Percentiles rank a stretch among this genome's conserved stretches.
Evolutionary conservation across 2,329 filamentous ascomycete species (phyloP).

Genomic region (Scytalidium sp.): DNA sequence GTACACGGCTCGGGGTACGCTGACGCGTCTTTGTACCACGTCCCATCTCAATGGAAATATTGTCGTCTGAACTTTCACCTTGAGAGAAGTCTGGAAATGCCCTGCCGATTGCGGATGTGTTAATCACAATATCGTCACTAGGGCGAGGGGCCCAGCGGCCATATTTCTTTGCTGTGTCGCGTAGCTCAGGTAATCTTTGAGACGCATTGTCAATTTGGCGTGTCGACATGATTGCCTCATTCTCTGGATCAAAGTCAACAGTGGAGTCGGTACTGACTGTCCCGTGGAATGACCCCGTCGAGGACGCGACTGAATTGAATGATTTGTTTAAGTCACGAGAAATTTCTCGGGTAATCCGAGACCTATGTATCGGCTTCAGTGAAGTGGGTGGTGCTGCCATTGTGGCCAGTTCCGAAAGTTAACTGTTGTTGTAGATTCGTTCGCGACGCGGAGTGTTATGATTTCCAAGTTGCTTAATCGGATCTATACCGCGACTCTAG

Average conservation of each 20-base stretch:
- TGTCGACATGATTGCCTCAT: constrained; percentile 21
- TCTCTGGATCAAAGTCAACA: constrained; percentile 19
- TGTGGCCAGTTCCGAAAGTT: neutral
- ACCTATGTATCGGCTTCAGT: constrained; percentile 8
- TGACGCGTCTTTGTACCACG: constrained; percentile 40
- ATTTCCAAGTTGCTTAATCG: neutral
- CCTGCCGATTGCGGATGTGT: constrained; percentile 37
- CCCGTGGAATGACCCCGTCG: constrained; percentile 25
- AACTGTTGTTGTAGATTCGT: neutral
- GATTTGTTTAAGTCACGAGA: constrained; percentile 13
- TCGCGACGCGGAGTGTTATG: neutral
- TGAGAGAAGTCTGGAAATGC: constrained; percentile 46
- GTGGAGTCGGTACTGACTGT: constrained; percentile 22
- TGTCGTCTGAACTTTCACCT: constrained; percentile 38
- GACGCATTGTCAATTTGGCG: constrained; percentile 10
- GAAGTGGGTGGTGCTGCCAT: constrained; percentile 6
- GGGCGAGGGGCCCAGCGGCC: constrained; percentile 25
- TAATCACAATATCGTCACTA: constrained; percentile 35
- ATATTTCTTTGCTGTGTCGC: constrained; percentile 30
- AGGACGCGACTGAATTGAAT: constrained; percentile 17
- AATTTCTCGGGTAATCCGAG: constrained; percentile 18
- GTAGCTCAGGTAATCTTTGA: constrained; percentile 23
- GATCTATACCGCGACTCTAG: neutral
- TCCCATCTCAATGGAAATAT: constrained; percentile 54
- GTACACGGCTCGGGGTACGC: constrained; percentile 14